phyloP scores from a whole-genome alignment of 768 basidiomycete species.

The Hebeloma cylindrosporum region DNA sequence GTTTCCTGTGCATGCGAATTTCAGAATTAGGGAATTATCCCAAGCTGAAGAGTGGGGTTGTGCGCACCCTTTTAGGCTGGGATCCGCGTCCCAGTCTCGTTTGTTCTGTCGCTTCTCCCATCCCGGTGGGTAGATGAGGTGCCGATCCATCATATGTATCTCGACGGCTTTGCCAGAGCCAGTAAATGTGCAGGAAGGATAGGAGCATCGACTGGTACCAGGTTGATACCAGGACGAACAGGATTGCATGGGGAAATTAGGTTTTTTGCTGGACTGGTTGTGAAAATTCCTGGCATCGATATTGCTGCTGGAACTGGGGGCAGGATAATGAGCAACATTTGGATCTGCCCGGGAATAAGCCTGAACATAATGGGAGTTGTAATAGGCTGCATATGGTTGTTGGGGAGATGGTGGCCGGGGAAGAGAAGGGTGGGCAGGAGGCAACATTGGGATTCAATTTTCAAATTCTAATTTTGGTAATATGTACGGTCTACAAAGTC shows the following conservation, averaged over 20 bases:
- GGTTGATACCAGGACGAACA: constrained; percentile 58
- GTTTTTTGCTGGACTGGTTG: background rate
- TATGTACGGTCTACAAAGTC: constrained; percentile 2
- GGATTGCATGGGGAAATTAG: constrained; percentile 7
- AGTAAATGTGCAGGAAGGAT: constrained; percentile 63
- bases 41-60: background rate
- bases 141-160: constrained; percentile 87
- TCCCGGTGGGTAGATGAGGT: constrained; percentile 76
- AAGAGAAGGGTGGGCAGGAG: constrained; percentile 23
- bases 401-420: constrained; percentile 13
- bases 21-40: background rate
- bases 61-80: constrained; percentile 71
- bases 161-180: constrained; percentile 74
- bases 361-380: constrained; percentile 56
- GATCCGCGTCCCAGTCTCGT: constrained; percentile 79
- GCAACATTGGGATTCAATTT: constrained; percentile 6
- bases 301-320: background rate
- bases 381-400: constrained; percentile 26
- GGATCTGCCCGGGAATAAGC: constrained; percentile 42
- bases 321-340: background rate
- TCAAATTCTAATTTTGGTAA: constrained; percentile 7
- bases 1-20: constrained; percentile 47
- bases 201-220: constrained; percentile 59
- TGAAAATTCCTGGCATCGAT: background rate
- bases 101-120: constrained; percentile 59